Conservation (phyloP, 2,329 filamentous ascomycete genomes). For the Colletotrichum lupini region DNA sequence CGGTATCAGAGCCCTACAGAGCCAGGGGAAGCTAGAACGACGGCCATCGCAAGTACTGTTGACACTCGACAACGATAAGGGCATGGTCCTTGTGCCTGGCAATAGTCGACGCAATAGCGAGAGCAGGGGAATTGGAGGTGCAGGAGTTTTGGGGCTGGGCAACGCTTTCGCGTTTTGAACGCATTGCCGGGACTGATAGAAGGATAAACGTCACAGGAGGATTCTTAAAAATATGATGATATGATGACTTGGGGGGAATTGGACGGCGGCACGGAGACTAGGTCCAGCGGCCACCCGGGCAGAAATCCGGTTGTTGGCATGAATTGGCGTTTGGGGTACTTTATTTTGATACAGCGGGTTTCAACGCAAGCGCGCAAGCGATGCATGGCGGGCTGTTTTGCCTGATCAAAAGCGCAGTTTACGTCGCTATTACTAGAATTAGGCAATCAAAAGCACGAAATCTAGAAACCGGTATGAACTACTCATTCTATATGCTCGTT, state of each 20-base stretch:
- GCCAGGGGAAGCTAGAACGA: conserved; percentile 7
- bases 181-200: no score
- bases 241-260: neutral
- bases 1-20: conserved; percentile 16
- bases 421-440: neutral
- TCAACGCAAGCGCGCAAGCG: neutral
- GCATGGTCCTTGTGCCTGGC: conserved; percentile 24
- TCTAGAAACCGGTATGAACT: neutral
- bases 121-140: conserved; percentile 20
- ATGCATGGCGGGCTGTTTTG: neutral
- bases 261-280: neutral
- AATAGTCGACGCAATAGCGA: conserved; percentile 23
- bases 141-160: conserved; percentile 21
- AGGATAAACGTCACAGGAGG: neutral
- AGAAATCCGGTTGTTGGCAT: neutral
- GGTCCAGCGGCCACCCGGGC: neutral
- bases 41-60: conserved; percentile 20
- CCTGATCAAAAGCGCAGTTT: neutral
- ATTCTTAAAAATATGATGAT: neutral
- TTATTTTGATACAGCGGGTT: neutral
- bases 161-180: conserved; percentile 18
- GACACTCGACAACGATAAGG: conserved; percentile 22
- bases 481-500: neutral
- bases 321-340: neutral
- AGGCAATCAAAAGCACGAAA: neutral